These are phyloP conservation scores for Closterium sp. DNA, from an alignment of 139 green algal species.

Conservation along the genomic window DNA sequence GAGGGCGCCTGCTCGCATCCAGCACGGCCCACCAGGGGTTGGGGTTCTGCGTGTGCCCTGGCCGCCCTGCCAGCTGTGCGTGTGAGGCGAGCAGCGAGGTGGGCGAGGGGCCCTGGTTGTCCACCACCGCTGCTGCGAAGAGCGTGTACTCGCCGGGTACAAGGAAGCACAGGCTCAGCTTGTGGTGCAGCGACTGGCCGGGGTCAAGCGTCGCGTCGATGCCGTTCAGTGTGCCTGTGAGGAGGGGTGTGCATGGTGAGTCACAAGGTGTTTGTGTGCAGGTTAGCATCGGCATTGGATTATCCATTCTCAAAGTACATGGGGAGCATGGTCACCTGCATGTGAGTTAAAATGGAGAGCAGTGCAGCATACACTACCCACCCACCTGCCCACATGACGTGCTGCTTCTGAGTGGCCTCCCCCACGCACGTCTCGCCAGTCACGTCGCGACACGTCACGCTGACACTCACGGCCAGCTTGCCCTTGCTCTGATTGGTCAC, in stretches of 20 bases:
- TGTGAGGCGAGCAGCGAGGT: background rate
- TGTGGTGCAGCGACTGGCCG: conserved; percentile 10
- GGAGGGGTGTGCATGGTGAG: background rate
- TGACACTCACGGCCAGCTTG: conserved; percentile 20
- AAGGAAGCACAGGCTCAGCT: conserved; percentile 43
- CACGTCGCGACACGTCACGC: conserved; percentile 39
- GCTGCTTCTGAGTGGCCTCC: background rate
- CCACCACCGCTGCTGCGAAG: conserved; percentile 12
- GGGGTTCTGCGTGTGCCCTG: background rate
- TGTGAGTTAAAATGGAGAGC: background rate
- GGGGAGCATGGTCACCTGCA: background rate
- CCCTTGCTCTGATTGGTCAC: conserved; percentile 31
- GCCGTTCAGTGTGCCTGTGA: background rate
- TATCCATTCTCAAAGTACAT: too few relatives aligned
- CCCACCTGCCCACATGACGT: conserved; percentile 42
- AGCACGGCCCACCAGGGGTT: background rate
- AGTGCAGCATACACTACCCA: background rate
- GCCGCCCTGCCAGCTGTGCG: background rate
- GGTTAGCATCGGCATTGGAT: too few relatives aligned
- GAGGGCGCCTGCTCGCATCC: background rate
- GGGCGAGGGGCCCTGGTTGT: background rate
- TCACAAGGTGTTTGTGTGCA: background rate
- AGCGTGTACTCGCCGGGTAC: conserved; percentile 40
- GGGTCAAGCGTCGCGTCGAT: background rate
- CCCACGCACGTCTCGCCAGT: conserved; percentile 36